These are phyloP conservation scores for Tetrahymena malaccensis DNA, from an alignment of 73 alveolate species.

Conservation along the genomic window DNA sequence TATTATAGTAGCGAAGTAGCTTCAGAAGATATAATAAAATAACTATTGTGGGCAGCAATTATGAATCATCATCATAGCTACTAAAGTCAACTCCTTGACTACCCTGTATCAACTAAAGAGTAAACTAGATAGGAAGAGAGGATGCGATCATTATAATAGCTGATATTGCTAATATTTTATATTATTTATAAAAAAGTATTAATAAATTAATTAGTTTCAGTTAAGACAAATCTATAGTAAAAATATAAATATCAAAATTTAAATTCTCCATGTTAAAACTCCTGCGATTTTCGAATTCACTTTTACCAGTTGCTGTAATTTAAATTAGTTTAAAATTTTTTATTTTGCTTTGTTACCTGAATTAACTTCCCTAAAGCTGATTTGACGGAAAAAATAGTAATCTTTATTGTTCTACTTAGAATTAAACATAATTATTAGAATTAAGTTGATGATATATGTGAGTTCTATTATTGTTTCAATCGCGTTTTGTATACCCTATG, in stretches of 20 bases:
- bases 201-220: not conserved
- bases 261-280: too few relatives aligned
- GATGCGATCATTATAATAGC: not conserved
- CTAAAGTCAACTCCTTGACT: not conserved
- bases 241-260: not conserved
- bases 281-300: too few relatives aligned
- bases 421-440: not conserved
- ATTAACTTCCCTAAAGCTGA: not conserved
- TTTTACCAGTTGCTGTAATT: not conserved
- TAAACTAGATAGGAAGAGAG: not conserved
- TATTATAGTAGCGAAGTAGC: not conserved
- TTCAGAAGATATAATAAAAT: not conserved
- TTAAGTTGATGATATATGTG: not conserved
- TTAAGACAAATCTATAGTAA: not conserved
- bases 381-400: not conserved
- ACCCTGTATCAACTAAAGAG: not conserved
- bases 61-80: not conserved
- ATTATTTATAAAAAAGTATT: not conserved
- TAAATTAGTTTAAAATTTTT: not conserved
- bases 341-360: not conserved
- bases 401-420: not conserved
- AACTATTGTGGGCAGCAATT: not conserved
- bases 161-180: not conserved
- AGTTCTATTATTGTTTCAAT: not conserved
- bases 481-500: not conserved